These are phyloP conservation scores for Fagopyrum homotropicum DNA, from an alignment of 148 eudicot species.

Conservation along the genomic window DNA sequence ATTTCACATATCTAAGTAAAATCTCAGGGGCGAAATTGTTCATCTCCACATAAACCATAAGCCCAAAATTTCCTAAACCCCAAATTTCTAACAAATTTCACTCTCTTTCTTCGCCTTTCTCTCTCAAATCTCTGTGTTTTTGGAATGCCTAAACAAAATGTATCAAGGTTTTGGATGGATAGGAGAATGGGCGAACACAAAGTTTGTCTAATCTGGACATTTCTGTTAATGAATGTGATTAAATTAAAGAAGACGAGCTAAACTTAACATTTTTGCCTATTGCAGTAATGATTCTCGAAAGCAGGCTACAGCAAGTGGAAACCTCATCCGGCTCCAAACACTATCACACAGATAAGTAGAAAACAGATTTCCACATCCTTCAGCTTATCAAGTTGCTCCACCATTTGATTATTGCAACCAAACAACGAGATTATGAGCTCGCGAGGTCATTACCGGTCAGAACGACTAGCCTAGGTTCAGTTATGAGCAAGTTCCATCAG, in stretches of 20 bases:
- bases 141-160: constrained; percentile 28
- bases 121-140: neutral
- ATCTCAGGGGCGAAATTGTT: too few relatives aligned
- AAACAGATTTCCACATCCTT: constrained; percentile 57
- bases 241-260: too few relatives aligned
- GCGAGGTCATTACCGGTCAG: neutral
- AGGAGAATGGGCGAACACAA: constrained; percentile 93
- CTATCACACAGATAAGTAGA: constrained; percentile 69
- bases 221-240: neutral
- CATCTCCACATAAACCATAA: too few relatives aligned
- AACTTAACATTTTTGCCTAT: neutral
- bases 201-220: constrained; percentile 25
- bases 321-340: constrained; percentile 63
- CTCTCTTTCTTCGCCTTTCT: too few relatives aligned
- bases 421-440: constrained; percentile 48
- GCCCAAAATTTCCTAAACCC: too few relatives aligned
- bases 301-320: constrained; percentile 32
- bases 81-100: too few relatives aligned
- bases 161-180: constrained; percentile 99
- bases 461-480: constrained; percentile 22
- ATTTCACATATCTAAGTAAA: too few relatives aligned
- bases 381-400: constrained; percentile 65
- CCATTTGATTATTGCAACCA: constrained; percentile 45
- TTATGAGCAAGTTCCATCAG: neutral
- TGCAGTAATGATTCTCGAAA: constrained; percentile 58